A percentile compares a stretch with the other conserved stretches of the same genome.
Conservation (phyloP, 2,329 filamentous ascomycete species). For the Claviceps fusiformis region DNA sequence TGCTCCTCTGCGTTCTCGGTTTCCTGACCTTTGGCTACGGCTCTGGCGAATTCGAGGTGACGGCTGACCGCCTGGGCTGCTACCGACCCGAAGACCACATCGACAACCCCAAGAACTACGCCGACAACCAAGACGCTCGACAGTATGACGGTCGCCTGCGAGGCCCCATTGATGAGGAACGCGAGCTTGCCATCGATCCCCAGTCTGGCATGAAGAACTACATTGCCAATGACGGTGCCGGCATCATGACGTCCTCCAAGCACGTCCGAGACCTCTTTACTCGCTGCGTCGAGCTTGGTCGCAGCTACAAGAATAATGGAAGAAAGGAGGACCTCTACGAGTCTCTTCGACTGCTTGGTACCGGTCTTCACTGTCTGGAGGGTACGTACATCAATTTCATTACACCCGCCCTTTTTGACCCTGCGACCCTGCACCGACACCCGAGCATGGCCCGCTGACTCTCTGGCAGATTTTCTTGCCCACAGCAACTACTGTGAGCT, state of each 20-base stretch:
- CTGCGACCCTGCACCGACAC: too few relatives aligned
- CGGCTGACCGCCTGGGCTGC: slow-evolving; percentile 66
- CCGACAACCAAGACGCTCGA: slow-evolving; percentile 74
- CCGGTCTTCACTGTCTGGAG: slow-evolving; percentile 79
- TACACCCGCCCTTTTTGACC: too few relatives aligned
- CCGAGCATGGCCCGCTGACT: neutral
- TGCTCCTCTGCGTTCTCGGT: slow-evolving; percentile 75
- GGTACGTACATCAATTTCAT: slow-evolving; percentile 29
- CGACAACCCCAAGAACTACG: slow-evolving; percentile 77
- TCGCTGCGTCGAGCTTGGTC: slow-evolving; percentile 65
- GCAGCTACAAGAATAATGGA: slow-evolving; percentile 46
- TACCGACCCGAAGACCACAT: slow-evolving; percentile 67
- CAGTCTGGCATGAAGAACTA: slow-evolving; percentile 80
- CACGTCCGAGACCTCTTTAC: slow-evolving; percentile 64
- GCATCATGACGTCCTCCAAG: slow-evolving; percentile 69
- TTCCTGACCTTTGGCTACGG: slow-evolving; percentile 84
- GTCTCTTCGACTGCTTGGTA: slow-evolving; percentile 73
- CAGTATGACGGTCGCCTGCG: slow-evolving; percentile 71
- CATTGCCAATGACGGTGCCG: slow-evolving; percentile 69
- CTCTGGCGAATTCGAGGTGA: slow-evolving; percentile 74
- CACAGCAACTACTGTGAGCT: slow-evolving; percentile 91
- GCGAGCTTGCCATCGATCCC: slow-evolving; percentile 67
- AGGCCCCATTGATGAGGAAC: slow-evolving; percentile 63
- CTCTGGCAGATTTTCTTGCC: slow-evolving; percentile 59
- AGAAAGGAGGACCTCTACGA: slow-evolving; percentile 68